Evolutionary conservation across 169 alveolate genomes (phyloP).

Genomic region (Eimeria maxima): DNA sequence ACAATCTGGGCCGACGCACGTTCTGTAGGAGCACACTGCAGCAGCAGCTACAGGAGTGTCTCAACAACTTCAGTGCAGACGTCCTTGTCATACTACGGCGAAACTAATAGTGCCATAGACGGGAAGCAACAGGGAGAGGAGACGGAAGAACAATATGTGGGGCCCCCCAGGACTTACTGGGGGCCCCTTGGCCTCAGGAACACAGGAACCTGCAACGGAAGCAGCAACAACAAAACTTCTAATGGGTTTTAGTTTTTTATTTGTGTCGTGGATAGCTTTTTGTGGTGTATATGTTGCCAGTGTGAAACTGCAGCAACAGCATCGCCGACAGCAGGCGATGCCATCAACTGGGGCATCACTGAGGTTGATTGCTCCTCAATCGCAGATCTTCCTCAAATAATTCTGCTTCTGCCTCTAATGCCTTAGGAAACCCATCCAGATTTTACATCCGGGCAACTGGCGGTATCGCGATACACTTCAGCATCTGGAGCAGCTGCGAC

Average conservation of each 20-base stretch:
- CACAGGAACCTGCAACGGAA: background rate
- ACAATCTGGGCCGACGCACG: background rate
- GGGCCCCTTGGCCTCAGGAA: background rate
- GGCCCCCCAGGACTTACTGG: slow-evolving; percentile 18
- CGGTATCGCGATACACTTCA: background rate
- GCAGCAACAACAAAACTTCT: slow-evolving; percentile 34
- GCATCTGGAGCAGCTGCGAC: slow-evolving; percentile 3
- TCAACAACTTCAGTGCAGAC: background rate
- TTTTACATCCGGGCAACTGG: background rate
- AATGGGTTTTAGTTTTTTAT: background rate
- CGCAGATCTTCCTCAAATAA: background rate
- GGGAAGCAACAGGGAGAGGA: background rate
- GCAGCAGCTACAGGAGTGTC: background rate
- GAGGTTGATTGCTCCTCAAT: background rate
- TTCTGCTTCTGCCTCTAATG: background rate
- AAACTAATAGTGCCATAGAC: background rate
- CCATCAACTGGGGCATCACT: background rate
- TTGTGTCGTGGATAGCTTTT: background rate
- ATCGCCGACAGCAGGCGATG: background rate
- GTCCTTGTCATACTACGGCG: background rate
- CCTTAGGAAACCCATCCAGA: background rate
- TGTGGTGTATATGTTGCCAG: background rate
- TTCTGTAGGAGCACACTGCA: background rate
- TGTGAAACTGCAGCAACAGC: background rate
- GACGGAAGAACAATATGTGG: slow-evolving; percentile 8